phyloP scores from a whole-genome alignment of 192 early-diverging fungal genomes.

The Backusella liffmaniae region DNA sequence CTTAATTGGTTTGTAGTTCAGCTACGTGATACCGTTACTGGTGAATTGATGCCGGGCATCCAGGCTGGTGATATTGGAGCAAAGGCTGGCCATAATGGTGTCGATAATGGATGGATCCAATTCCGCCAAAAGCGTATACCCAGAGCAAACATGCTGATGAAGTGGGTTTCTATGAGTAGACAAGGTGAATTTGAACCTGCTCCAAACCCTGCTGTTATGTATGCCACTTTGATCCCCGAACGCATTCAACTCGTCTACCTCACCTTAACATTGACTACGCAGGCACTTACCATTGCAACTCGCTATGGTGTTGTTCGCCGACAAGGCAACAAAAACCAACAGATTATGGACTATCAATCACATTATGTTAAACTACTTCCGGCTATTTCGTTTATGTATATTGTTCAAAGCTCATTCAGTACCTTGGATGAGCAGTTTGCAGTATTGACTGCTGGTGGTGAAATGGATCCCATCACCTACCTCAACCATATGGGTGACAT shows the following conservation, averaged over 20 bases:
- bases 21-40: slow-evolving; percentile 51
- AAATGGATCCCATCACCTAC: slow-evolving; percentile 46
- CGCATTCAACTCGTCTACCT: slow-evolving; percentile 48
- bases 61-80: slow-evolving; percentile 59
- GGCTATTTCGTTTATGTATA: slow-evolving; percentile 49
- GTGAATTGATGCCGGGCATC: slow-evolving; percentile 50
- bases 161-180: slow-evolving; percentile 51
- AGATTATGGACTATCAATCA: slow-evolving; percentile 69
- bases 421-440: slow-evolving; percentile 23
- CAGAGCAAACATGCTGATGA: slow-evolving; percentile 55
- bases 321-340: slow-evolving; percentile 59
- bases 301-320: slow-evolving; percentile 61
- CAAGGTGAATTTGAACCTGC: slow-evolving; percentile 56
- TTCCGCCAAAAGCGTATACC: slow-evolving; percentile 54
- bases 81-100: slow-evolving; percentile 58
- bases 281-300: slow-evolving; percentile 58
- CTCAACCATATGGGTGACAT: slow-evolving; percentile 52
- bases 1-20: slow-evolving; percentile 69
- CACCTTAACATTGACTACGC: slow-evolving; percentile 40
- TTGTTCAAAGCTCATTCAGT: slow-evolving; percentile 17
- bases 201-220: slow-evolving; percentile 54
- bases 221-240: slow-evolving; percentile 64
- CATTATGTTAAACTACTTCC: slow-evolving; percentile 61
- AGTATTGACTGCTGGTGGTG: slow-evolving; percentile 39
- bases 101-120: slow-evolving; percentile 73